These are phyloP conservation scores for Isochrysis galbana DNA, from an alignment of 78 protist genomes.

Conservation along the genomic window DNA sequence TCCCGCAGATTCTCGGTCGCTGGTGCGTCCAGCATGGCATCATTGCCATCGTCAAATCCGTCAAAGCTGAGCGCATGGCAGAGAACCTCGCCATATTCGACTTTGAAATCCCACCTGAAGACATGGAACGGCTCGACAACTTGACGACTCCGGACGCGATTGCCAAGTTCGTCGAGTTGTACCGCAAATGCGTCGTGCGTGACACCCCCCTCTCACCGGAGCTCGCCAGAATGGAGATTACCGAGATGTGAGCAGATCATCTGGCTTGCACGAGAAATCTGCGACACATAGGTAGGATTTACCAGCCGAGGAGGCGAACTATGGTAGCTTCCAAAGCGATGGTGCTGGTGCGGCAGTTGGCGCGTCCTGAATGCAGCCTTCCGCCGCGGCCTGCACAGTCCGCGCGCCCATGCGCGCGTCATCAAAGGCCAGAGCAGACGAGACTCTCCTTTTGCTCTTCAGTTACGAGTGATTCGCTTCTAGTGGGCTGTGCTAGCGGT, in stretches of 20 bases:
- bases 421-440: too few relatives aligned
- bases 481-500: too few relatives aligned
- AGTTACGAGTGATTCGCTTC: too few relatives aligned
- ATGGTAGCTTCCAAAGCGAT: too few relatives aligned
- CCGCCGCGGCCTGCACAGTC: too few relatives aligned
- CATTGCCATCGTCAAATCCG: neutral
- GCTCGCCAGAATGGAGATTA: neutral
- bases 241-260: neutral
- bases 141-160: conserved; percentile 2
- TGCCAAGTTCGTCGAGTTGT: neutral
- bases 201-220: neutral
- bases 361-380: too few relatives aligned
- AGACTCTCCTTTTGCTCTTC: too few relatives aligned
- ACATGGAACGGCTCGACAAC: neutral
- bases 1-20: neutral
- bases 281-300: too few relatives aligned
- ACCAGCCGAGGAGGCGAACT: too few relatives aligned
- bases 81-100: neutral
- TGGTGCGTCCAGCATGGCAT: conserved; percentile 17
- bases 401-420: too few relatives aligned
- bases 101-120: neutral
- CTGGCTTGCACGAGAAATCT: too few relatives aligned
- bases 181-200: neutral
- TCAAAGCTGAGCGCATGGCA: neutral
- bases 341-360: too few relatives aligned